Evolutionary conservation across 163 green algal species (phyloP).

Genomic region (Smithsoniella earleae): DNA sequence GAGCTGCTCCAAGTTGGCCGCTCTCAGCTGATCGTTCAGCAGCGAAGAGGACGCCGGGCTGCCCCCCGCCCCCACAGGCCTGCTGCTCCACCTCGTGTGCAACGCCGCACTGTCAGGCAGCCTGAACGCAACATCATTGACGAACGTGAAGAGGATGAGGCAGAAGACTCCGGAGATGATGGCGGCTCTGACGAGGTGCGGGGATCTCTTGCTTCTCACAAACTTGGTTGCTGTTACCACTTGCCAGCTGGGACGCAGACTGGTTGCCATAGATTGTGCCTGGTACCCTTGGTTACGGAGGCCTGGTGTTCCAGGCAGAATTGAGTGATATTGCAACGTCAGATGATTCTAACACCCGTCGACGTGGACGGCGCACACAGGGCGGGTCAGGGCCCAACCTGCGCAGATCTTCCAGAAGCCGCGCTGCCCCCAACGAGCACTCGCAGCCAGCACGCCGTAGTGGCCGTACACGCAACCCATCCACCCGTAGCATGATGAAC

Average conservation of each 20-base stretch:
- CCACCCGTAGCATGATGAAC: background rate
- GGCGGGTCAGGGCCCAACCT: background rate
- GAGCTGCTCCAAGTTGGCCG: background rate
- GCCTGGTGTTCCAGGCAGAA: background rate
- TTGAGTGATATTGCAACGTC: background rate
- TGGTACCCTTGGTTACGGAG: background rate
- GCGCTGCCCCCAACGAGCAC: background rate
- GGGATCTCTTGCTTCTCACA: background rate
- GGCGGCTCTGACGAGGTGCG: background rate
- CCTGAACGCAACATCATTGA: background rate
- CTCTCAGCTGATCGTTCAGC: background rate
- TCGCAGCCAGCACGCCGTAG: background rate
- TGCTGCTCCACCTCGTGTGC: background rate
- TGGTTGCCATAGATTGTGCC: background rate
- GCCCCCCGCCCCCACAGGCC: background rate
- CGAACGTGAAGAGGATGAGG: background rate
- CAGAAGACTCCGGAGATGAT: constrained; percentile 2
- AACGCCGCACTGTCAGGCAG: background rate
- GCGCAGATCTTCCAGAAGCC: background rate
- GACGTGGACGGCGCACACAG: too few species aligned
- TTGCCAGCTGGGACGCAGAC: background rate
- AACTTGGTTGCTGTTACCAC: background rate
- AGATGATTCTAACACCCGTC: too few species aligned
- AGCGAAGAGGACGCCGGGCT: background rate
- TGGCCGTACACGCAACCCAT: background rate